Percentiles rank a stretch among this genome's conserved stretches.
phyloP scores from a whole-genome alignment of 2,329 filamentous ascomycete species.

The Paraphaeosphaeria sporulosa region DNA sequence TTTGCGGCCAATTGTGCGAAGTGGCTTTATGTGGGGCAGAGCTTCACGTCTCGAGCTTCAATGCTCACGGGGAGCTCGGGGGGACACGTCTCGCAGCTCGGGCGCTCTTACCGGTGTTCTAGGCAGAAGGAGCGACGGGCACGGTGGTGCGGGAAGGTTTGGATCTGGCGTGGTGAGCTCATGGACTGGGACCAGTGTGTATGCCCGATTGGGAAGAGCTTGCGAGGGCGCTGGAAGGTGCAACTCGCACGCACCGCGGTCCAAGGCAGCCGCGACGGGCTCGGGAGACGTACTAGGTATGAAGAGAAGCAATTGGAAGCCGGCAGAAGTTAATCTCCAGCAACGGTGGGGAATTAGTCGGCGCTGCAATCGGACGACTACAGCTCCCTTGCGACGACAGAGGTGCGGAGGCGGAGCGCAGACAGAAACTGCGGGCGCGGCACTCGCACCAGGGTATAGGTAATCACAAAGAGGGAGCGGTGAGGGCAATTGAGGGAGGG shows the following conservation, averaged over 20 bases:
- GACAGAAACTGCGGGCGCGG: neutral
- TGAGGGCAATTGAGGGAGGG: constrained; percentile 29
- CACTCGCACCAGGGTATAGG: constrained; percentile 13
- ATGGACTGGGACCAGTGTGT: neutral
- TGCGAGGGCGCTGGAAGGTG: constrained; percentile 16
- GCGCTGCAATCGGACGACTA: constrained; percentile 34
- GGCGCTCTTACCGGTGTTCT: constrained; percentile 27
- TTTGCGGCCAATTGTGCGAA: constrained; percentile 13
- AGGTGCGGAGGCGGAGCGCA: neutral
- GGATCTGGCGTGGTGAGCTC: constrained; percentile 33
- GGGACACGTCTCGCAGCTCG: constrained; percentile 6
- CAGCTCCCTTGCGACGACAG: constrained; percentile 42
- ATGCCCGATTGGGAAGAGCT: constrained; percentile 14
- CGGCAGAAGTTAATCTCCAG: constrained; percentile 49
- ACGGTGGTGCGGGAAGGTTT: constrained; percentile 22
- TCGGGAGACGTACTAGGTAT: constrained; percentile 14
- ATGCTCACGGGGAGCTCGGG: neutral
- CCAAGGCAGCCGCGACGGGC: neutral
- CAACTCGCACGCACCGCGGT: neutral
- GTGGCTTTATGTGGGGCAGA: constrained; percentile 1
- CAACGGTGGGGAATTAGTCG: constrained; percentile 37
- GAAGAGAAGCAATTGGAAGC: constrained; percentile 26
- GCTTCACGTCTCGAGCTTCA: neutral
- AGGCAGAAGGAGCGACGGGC: constrained; percentile 28
- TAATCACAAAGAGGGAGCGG: constrained; percentile 19